These are phyloP conservation scores for Suhomyces bolitotheri DNA, from an alignment of 1,139 yeast genomes.

Conservation along the genomic window DNA sequence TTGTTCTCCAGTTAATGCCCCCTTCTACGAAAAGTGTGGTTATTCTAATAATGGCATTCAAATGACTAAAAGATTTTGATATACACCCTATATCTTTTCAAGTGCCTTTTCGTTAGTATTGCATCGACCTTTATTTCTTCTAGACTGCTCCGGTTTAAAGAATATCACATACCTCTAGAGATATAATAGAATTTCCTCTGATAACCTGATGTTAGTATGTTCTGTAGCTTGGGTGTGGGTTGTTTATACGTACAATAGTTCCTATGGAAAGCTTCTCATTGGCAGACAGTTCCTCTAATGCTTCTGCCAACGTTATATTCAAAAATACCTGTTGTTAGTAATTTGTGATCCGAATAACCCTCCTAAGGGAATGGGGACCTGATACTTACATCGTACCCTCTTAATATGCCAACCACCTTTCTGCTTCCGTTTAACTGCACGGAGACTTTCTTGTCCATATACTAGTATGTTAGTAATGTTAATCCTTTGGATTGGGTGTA, in stretches of 20 bases:
- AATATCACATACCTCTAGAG: slow-evolving; percentile 54
- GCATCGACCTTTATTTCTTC: slow-evolving; percentile 1
- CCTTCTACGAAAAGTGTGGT: slow-evolving; percentile 89
- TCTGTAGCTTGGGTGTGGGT: background rate
- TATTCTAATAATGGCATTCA: slow-evolving; percentile 66
- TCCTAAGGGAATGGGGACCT: too few relatives aligned
- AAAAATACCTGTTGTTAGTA: slow-evolving; percentile 51
- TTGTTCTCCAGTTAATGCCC: slow-evolving; percentile 78
- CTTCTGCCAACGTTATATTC: slow-evolving; percentile 73
- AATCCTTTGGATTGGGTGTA: too few relatives aligned
- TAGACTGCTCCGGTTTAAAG: too few relatives aligned
- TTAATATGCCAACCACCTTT: slow-evolving; percentile 66
- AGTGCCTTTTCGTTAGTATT: slow-evolving; percentile 21
- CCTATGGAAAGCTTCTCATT: slow-evolving; percentile 59
- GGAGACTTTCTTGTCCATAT: slow-evolving; percentile 72
- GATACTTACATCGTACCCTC: slow-evolving; percentile 73
- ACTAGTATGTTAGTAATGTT: slow-evolving; percentile 47
- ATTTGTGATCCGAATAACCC: too few relatives aligned
- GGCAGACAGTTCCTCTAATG: slow-evolving; percentile 57
- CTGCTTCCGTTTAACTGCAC: slow-evolving; percentile 76
- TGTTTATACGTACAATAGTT: slow-evolving; percentile 42
- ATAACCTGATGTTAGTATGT: slow-evolving; percentile 45
- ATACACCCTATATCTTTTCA: slow-evolving; percentile 18
- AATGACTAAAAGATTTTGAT: slow-evolving; percentile 49
- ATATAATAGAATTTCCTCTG: slow-evolving; percentile 62